Evolutionary conservation across 805 yeast genomes (phyloP).

Genomic region (Pichia manshurica): DNA sequence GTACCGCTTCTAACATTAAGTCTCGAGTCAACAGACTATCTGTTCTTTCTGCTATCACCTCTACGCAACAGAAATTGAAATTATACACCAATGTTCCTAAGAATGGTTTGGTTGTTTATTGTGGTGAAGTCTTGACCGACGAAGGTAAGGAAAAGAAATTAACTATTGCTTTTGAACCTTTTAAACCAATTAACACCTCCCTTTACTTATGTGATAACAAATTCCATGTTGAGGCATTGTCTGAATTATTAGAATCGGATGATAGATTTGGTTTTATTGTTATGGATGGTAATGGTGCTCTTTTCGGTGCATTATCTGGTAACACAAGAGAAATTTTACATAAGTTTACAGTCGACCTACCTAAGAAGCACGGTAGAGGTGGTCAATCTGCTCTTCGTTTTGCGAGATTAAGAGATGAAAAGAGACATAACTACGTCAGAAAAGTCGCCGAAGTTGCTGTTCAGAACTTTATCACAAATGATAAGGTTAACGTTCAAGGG

Average conservation of each 20-base stretch:
- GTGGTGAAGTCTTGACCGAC: slow-evolving; percentile 96
- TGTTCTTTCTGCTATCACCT: slow-evolving; percentile 93
- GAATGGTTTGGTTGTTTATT: slow-evolving; percentile 91
- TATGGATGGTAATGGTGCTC: slow-evolving; percentile 99
- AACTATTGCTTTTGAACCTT: slow-evolving; percentile 96
- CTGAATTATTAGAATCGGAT: slow-evolving; percentile 91
- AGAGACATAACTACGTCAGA: slow-evolving; percentile 97
- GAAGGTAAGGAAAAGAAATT: slow-evolving; percentile 97
- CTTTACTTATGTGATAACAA: slow-evolving; percentile 94
- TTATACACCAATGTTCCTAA: slow-evolving; percentile 84
- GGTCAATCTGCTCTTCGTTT: slow-evolving; percentile 99
- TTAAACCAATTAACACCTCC: slow-evolving; percentile 98
- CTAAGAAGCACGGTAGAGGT: slow-evolving; percentile 99
- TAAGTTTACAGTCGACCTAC: slow-evolving; percentile 94
- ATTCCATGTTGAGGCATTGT: slow-evolving; percentile 94
- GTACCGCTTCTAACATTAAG: slow-evolving; percentile 97
- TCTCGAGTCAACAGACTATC: slow-evolving; percentile 96
- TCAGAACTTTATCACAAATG: slow-evolving; percentile 91
- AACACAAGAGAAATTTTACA: slow-evolving; percentile 94
- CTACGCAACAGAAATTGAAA: slow-evolving; percentile 95
- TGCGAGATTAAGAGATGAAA: slow-evolving; percentile 97
- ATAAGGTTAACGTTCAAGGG: slow-evolving; percentile 91
- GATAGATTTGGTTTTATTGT: slow-evolving; percentile 96
- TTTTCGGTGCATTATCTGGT: slow-evolving; percentile 93
- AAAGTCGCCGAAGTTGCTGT: slow-evolving; percentile 98